Percentiles rank a stretch among this genome's conserved stretches.
Conservation (phyloP, 2,329 filamentous ascomycete genomes). For the Penicillium sp. region DNA sequence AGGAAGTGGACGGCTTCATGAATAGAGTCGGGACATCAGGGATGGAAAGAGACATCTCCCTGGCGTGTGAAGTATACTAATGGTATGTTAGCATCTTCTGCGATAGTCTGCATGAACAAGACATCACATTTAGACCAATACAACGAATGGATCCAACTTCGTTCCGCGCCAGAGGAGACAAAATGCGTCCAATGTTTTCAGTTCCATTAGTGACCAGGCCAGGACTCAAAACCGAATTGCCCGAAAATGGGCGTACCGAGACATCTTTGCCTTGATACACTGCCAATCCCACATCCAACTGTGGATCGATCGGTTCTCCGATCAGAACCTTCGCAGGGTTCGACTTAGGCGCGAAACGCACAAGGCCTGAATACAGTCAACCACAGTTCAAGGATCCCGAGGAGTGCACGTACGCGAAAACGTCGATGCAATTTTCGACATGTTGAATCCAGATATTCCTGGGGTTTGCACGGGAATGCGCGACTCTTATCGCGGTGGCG, state of each 20-base stretch:
- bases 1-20: constrained; percentile 52
- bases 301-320: constrained; percentile 50
- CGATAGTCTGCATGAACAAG: not conserved
- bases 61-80: constrained; percentile 47
- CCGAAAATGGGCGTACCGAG: constrained; percentile 52
- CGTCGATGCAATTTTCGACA: constrained; percentile 35
- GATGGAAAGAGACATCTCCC: constrained; percentile 49
- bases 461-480: not conserved
- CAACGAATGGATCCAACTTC: constrained; percentile 55
- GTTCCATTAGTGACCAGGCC: constrained; percentile 47
- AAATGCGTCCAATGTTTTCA: constrained; percentile 37
- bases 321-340: constrained; percentile 48
- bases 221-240: constrained; percentile 52
- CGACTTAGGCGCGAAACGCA: constrained; percentile 54
- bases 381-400: not conserved
- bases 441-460: constrained; percentile 7
- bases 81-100: not conserved
- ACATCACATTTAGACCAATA: constrained; percentile 51
- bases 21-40: constrained; percentile 54
- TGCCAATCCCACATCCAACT: constrained; percentile 54
- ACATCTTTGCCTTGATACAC: constrained; percentile 54
- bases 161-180: constrained; percentile 47
- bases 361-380: constrained; percentile 46
- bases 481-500: constrained; percentile 8
- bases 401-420: constrained; percentile 29